phyloP scores from a whole-genome alignment of 1,139 yeast genomes.

The Candida glucosophila region DNA sequence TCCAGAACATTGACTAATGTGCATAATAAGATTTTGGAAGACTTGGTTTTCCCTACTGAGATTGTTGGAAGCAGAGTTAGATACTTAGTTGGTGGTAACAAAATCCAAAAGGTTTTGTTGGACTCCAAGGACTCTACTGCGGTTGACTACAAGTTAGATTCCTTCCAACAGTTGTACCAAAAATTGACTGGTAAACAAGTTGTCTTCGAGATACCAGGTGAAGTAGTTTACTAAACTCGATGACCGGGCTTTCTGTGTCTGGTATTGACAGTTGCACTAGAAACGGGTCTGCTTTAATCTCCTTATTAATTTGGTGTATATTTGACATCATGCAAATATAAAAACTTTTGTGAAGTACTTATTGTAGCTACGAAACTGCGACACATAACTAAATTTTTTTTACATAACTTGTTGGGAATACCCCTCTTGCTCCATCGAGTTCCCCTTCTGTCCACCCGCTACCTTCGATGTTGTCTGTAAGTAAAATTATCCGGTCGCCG shows the following conservation, averaged over 20 bases:
- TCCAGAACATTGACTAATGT: slow-evolving; percentile 99
- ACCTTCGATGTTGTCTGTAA: slow-evolving; percentile 67
- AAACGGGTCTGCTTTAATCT: slow-evolving; percentile 4
- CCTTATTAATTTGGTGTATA: slow-evolving; percentile 6
- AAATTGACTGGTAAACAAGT: slow-evolving; percentile 99
- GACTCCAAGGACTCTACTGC: slow-evolving; percentile 97
- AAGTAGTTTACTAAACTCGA: slow-evolving; percentile 17
- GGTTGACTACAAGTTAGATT: slow-evolving; percentile 98
- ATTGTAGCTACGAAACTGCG: no score
- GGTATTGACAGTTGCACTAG: slow-evolving; percentile 2
- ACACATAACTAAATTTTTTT: slow-evolving; percentile 21
- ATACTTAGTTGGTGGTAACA: slow-evolving; percentile 98
- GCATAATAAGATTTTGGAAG: slow-evolving; percentile 98
- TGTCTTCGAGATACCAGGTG: slow-evolving; percentile 92
- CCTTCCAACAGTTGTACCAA: slow-evolving; percentile 98
- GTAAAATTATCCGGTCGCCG: slow-evolving; percentile 68
- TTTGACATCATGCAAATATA: slow-evolving; percentile 6
- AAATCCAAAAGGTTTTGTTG: slow-evolving; percentile 95
- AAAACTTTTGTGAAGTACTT: no score
- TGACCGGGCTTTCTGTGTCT: slow-evolving; percentile 2
- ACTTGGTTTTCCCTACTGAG: slow-evolving; percentile 99
- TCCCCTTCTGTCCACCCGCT: slow-evolving; percentile 98
- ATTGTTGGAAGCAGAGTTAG: slow-evolving; percentile 98
- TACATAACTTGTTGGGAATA: slow-evolving; percentile 78
- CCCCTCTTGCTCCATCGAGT: slow-evolving; percentile 59